These are phyloP conservation scores for Wickerhamomyces sp. DNA, from an alignment of 1,139 yeast species.

Conservation along the genomic window DNA sequence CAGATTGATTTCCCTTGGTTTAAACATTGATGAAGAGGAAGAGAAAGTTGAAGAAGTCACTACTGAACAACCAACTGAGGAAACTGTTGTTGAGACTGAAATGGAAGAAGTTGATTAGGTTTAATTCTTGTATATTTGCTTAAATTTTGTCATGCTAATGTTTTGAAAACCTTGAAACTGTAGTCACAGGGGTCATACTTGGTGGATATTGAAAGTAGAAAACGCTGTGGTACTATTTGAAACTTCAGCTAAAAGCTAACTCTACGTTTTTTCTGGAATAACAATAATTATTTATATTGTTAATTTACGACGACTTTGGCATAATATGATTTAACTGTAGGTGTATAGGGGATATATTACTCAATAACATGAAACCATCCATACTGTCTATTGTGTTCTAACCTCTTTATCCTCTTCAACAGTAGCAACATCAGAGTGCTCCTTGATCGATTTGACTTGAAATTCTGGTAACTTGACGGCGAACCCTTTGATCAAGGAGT, in stretches of 20 bases:
- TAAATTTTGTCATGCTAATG: slow-evolving; percentile 1
- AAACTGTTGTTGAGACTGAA: slow-evolving; percentile 79
- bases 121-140: background rate
- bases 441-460: slow-evolving; percentile 38
- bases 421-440: slow-evolving; percentile 42
- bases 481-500: slow-evolving; percentile 64
- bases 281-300: too few relatives aligned
- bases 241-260: too few relatives aligned
- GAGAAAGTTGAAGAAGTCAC: slow-evolving; percentile 50
- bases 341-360: too few relatives aligned
- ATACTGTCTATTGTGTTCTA: slow-evolving; percentile 29
- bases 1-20: slow-evolving; percentile 96
- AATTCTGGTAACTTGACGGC: slow-evolving; percentile 48
- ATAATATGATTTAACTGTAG: too few relatives aligned
- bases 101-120: slow-evolving; percentile 98
- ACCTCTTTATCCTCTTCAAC: slow-evolving; percentile 63
- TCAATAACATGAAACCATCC: too few relatives aligned
- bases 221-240: too few relatives aligned
- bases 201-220: too few relatives aligned
- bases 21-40: slow-evolving; percentile 92
- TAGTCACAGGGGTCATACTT: background rate
- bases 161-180: background rate
- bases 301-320: too few relatives aligned
- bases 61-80: slow-evolving; percentile 52
- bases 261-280: too few relatives aligned